These are phyloP conservation scores for Novymonas esmeraldas DNA, from an alignment of 208 protist genomes.

Conservation along the genomic window DNA sequence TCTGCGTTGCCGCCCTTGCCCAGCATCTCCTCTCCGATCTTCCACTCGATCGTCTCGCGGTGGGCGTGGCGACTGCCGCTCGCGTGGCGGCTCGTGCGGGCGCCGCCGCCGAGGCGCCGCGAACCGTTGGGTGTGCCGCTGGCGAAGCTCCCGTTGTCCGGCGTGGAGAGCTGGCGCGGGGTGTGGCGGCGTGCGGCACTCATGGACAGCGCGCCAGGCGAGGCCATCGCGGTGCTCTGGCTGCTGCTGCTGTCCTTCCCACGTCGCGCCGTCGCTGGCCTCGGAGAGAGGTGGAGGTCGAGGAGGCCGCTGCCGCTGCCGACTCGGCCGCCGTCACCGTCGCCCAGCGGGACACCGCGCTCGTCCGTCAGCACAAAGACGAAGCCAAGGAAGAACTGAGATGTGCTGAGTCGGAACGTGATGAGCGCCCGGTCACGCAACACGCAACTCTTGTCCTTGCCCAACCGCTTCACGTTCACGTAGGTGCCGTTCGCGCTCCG, in stretches of 20 bases:
- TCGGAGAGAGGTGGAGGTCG: conserved; percentile 26
- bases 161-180: conserved; percentile 40
- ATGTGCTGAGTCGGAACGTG: conserved; percentile 83
- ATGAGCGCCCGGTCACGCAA: conserved; percentile 81
- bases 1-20: conserved; percentile 90
- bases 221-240: conserved; percentile 18
- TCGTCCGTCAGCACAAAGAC: conserved; percentile 82
- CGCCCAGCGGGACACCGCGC: conserved; percentile 53
- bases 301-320: conserved; percentile 19
- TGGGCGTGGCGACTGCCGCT: conserved; percentile 37
- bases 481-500: conserved; percentile 88
- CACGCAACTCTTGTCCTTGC: conserved; percentile 70
- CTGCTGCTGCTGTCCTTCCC: conserved; percentile 24
- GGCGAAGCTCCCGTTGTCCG: conserved; percentile 46
- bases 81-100: conserved; percentile 18
- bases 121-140: conserved; percentile 32
- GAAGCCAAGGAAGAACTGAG: conserved; percentile 89
- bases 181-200: conserved; percentile 35
- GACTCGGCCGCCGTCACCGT: conserved; percentile 12
- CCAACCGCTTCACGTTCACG: conserved; percentile 88
- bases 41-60: conserved; percentile 90
- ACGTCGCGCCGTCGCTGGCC: conserved; percentile 22
- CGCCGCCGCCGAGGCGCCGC: conserved; percentile 5
- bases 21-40: conserved; percentile 90
- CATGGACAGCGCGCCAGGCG: conserved; percentile 9